Percentiles rank a stretch among this genome's conserved stretches.
These are phyloP conservation scores for Ogataea populi-albae DNA, from an alignment of 805 yeast species.

Conservation along the genomic window DNA sequence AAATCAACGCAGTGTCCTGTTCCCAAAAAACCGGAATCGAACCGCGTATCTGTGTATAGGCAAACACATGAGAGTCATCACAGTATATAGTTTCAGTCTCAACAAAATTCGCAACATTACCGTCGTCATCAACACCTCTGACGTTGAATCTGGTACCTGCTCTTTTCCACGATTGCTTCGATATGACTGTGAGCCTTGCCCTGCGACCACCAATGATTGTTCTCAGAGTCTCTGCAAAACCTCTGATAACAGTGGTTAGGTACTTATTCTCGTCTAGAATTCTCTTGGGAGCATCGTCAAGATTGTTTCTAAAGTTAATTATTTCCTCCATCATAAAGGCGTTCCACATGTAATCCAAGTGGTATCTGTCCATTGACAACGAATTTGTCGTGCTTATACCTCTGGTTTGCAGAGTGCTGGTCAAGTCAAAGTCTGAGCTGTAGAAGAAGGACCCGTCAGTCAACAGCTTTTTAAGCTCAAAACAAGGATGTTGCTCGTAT, in stretches of 20 bases:
- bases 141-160: slow-evolving; percentile 97
- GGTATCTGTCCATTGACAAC: slow-evolving; percentile 56
- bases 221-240: slow-evolving; percentile 80
- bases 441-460: slow-evolving; percentile 89
- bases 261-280: slow-evolving; percentile 74
- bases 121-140: slow-evolving; percentile 93
- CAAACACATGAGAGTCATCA: slow-evolving; percentile 51
- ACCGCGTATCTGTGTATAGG: slow-evolving; percentile 91
- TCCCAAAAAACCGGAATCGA: slow-evolving; percentile 98
- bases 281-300: slow-evolving; percentile 57
- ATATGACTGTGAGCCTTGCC: slow-evolving; percentile 69
- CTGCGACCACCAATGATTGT: slow-evolving; percentile 36
- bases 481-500: slow-evolving; percentile 74
- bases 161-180: slow-evolving; percentile 94
- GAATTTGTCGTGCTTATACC: slow-evolving; percentile 49
- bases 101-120: slow-evolving; percentile 92
- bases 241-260: slow-evolving; percentile 88
- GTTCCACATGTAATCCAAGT: slow-evolving; percentile 96
- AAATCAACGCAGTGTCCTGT: slow-evolving; percentile 87
- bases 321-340: slow-evolving; percentile 84
- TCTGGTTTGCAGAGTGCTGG: slow-evolving; percentile 78
- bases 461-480: slow-evolving; percentile 70
- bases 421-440: slow-evolving; percentile 88
- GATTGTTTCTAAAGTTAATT: slow-evolving; percentile 65
- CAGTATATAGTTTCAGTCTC: slow-evolving; percentile 82